Evolutionary conservation across 768 basidiomycete genomes (phyloP).

Genomic region (Suillus spraguei): DNA sequence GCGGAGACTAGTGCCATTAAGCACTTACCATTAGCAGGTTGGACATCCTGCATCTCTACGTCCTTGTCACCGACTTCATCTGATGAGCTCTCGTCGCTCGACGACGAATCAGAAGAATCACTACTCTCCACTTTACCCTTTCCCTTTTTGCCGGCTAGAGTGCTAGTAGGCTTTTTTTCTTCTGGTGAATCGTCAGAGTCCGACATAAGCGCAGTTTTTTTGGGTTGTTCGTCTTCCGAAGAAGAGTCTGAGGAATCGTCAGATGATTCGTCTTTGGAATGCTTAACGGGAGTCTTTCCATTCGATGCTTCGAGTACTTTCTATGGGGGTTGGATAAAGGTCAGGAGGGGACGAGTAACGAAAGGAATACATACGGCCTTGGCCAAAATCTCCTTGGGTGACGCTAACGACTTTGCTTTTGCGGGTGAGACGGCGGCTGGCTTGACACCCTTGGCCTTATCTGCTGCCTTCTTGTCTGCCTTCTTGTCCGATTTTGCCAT

Average conservation of each 20-base stretch:
- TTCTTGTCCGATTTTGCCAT: slow-evolving; percentile 47
- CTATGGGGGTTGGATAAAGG: slow-evolving; percentile 12
- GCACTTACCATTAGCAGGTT: background rate
- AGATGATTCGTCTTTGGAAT: slow-evolving; percentile 24
- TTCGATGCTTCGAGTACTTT: slow-evolving; percentile 22
- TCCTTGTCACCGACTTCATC: slow-evolving; percentile 27
- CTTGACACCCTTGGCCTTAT: slow-evolving; percentile 36
- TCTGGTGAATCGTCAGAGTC: slow-evolving; percentile 25
- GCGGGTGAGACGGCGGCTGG: slow-evolving; percentile 27
- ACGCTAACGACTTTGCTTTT: slow-evolving; percentile 31
- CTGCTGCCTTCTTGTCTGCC: slow-evolving; percentile 34
- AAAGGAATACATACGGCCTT: slow-evolving; percentile 35
- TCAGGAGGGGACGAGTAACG: background rate
- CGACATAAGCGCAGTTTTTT: slow-evolving; percentile 23
- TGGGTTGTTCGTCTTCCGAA: slow-evolving; percentile 38
- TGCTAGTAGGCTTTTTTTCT: slow-evolving; percentile 27
- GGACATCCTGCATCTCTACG: slow-evolving; percentile 9
- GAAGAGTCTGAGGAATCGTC: slow-evolving; percentile 34
- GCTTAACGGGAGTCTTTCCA: slow-evolving; percentile 23
- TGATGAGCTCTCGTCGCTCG: slow-evolving; percentile 14
- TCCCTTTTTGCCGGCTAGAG: slow-evolving; percentile 24
- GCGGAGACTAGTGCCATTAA: background rate
- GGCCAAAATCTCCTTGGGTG: slow-evolving; percentile 45
- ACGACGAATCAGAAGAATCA: slow-evolving; percentile 20
- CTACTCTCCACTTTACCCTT: slow-evolving; percentile 8